These are phyloP conservation scores for Ramalina peruviana DNA, from an alignment of 495 filamentous ascomycete species.

Conservation along the genomic window DNA sequence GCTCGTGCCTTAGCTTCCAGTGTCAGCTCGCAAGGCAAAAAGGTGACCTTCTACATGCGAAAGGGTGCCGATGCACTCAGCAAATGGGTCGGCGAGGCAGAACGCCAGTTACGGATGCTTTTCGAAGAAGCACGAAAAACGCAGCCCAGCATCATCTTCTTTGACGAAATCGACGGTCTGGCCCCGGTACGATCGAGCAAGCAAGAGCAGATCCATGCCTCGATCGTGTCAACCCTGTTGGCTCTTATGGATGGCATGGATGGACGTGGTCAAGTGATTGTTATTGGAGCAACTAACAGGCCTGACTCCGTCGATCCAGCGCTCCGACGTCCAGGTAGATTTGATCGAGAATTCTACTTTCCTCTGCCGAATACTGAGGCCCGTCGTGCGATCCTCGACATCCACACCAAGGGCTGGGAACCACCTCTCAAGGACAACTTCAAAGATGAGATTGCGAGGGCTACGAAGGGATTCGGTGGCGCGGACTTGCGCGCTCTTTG, in stretches of 20 bases:
- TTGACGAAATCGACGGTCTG: conserved; percentile 94
- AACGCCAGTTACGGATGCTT: conserved; percentile 78
- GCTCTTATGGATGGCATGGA: conserved; percentile 99
- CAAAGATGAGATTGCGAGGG: conserved; percentile 68
- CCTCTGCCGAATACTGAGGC: conserved; percentile 70
- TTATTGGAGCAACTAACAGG: conserved; percentile 94
- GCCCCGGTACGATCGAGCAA: conserved; percentile 93
- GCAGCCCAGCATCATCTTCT: conserved; percentile 98
- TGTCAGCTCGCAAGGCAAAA: conserved; percentile 64
- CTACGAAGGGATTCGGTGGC: conserved; percentile 93
- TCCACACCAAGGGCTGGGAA: conserved; percentile 91
- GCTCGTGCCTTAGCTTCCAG: conserved; percentile 81
- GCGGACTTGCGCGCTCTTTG: conserved; percentile 87
- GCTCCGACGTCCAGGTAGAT: conserved; percentile 89
- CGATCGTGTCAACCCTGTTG: conserved; percentile 87
- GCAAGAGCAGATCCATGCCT: conserved; percentile 96
- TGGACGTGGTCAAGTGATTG: conserved; percentile 90
- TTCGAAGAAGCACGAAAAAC: conserved; percentile 93
- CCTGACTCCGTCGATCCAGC: conserved; percentile 97
- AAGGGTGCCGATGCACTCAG: conserved; percentile 94
- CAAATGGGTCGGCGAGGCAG: conserved; percentile 98
- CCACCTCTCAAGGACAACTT: conserved; percentile 57
- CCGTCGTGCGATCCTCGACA: conserved; percentile 75
- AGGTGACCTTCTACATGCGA: conserved; percentile 98
- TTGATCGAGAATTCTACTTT: conserved; percentile 97